Evolutionary conservation across 2,329 filamentous ascomycete genomes (phyloP).

Genomic region (Chlorencoelia australis): DNA sequence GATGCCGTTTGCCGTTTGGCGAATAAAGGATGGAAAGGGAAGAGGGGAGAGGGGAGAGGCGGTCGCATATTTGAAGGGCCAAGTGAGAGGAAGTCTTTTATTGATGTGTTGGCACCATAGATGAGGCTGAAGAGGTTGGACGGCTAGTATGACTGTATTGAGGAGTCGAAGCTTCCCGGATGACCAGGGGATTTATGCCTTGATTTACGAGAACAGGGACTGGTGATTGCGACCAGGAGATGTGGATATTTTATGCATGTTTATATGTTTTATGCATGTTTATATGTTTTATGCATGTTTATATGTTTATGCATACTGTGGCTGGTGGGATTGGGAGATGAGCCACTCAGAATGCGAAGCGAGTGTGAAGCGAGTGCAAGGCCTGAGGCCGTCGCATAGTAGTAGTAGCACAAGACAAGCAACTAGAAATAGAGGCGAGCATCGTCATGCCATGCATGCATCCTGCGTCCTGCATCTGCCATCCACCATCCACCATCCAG

Average conservation of each 20-base stretch:
- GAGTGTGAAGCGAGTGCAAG: too few relatives aligned
- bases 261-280: too few relatives aligned
- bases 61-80: conserved; percentile 26
- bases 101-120: conserved; percentile 23
- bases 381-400: too few relatives aligned
- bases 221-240: conserved; percentile 1
- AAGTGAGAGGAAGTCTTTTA: conserved; percentile 17
- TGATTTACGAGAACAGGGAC: neutral
- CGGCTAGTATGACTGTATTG: conserved; percentile 18
- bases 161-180: conserved; percentile 9
- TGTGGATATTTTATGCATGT: conserved; percentile 7
- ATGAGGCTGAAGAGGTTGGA: conserved; percentile 18
- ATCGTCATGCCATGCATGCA: too few relatives aligned
- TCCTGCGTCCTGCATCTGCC: too few relatives aligned
- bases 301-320: too few relatives aligned
- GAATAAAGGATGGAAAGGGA: conserved; percentile 3
- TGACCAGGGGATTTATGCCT: conserved; percentile 8
- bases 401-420: too few relatives aligned
- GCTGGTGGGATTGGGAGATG: too few relatives aligned
- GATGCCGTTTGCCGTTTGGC: conserved; percentile 9
- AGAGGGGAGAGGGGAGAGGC: conserved; percentile 9
- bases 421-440: too few relatives aligned
- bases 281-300: too few relatives aligned
- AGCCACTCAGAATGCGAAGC: too few relatives aligned
- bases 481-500: too few relatives aligned